A percentile compares a stretch with the other conserved stretches of the same genome.
phyloP scores from a whole-genome alignment of 257 asterid species.

The Voacanga thouarsii region DNA sequence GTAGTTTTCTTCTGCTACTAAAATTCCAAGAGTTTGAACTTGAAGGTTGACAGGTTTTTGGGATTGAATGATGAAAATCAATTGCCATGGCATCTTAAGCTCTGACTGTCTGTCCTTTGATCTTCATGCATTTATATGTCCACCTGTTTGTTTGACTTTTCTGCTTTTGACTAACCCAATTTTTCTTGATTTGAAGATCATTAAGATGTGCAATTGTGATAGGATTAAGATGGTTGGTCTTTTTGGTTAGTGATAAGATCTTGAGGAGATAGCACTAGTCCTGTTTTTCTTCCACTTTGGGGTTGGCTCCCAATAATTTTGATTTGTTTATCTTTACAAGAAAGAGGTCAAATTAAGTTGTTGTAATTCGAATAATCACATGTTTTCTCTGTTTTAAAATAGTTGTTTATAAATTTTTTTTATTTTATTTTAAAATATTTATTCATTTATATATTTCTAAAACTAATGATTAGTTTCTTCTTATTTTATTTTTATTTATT shows the following conservation, averaged over 20 bases:
- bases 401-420: too few species aligned
- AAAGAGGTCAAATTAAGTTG: too few species aligned
- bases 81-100: conserved; percentile 16
- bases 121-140: background rate
- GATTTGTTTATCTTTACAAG: too few species aligned
- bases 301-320: too few species aligned
- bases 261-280: background rate
- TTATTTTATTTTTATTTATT: too few species aligned
- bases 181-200: background rate
- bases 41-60: conserved; percentile 9
- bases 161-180: background rate
- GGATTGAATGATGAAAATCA: background rate
- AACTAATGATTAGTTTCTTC: too few species aligned
- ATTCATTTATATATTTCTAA: too few species aligned
- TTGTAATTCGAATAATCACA: too few species aligned
- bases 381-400: too few species aligned
- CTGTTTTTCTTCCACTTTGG: background rate
- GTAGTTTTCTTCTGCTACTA: background rate
- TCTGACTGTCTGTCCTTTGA: conserved; percentile 14
- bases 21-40: background rate
- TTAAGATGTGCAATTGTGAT: background rate
- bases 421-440: too few species aligned
- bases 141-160: conserved; percentile 19
- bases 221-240: background rate
- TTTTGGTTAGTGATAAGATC: background rate